These are phyloP conservation scores for Penstemon barbatus DNA, from an alignment of 257 asterid genomes.

Conservation along the genomic window DNA sequence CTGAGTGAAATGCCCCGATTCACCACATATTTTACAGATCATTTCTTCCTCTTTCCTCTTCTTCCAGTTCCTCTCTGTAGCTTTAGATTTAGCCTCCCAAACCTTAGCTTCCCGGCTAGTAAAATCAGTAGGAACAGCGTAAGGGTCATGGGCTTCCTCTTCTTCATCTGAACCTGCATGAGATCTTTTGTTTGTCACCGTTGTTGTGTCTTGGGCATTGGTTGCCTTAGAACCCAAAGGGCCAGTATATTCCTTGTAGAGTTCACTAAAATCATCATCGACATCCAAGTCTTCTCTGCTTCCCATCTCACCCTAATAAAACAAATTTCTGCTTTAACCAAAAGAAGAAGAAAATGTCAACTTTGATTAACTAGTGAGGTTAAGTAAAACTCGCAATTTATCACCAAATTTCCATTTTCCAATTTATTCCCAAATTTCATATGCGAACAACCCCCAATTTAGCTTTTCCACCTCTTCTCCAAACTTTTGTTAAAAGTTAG, in stretches of 20 bases:
- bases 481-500: too few relatives aligned
- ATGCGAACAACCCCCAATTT: neutral
- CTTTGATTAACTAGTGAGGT: constrained; percentile 3
- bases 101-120: constrained; percentile 99
- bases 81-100: constrained; percentile 99
- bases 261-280: constrained; percentile 88
- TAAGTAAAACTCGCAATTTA: constrained; percentile 2
- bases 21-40: constrained; percentile 97
- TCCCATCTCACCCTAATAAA: constrained; percentile 49
- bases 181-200: constrained; percentile 60
- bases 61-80: constrained; percentile 98
- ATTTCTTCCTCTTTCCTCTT: constrained; percentile 96
- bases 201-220: constrained; percentile 46
- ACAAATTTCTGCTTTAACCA: constrained; percentile 30
- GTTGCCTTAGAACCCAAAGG: constrained; percentile 56
- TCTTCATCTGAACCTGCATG: constrained; percentile 84
- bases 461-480: too few relatives aligned
- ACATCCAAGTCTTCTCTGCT: constrained; percentile 63
- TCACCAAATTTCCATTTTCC: neutral
- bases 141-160: constrained; percentile 74
- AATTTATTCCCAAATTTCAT: neutral
- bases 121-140: constrained; percentile 99
- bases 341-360: neutral
- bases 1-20: constrained; percentile 98
- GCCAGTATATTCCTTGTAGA: constrained; percentile 94